phyloP scores from a whole-genome alignment of 352 stramenopile species.

The Phytopythium kandeliae region DNA sequence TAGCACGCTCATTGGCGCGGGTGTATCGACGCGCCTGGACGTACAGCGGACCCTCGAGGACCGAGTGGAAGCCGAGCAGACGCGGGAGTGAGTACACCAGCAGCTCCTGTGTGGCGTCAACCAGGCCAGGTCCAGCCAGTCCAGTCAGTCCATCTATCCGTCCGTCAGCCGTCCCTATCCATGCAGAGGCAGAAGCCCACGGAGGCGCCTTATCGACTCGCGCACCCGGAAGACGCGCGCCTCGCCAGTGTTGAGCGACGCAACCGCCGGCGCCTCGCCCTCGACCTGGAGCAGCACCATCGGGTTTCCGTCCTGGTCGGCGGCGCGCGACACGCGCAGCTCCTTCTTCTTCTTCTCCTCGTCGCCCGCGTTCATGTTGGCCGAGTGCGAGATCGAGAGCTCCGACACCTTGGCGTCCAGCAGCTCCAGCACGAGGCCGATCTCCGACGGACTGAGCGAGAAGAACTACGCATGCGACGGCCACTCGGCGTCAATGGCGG shows the following conservation, averaged over 20 bases:
- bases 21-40: no score
- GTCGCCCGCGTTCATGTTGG: constrained; percentile 67
- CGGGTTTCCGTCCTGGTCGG: constrained; percentile 41
- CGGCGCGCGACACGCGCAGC: constrained; percentile 41
- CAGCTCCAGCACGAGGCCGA: constrained; percentile 72
- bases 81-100: constrained; percentile 73
- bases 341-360: constrained; percentile 40
- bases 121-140: no score
- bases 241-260: constrained; percentile 66
- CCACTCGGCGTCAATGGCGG: constrained; percentile 5
- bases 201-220: no score
- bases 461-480: constrained; percentile 53
- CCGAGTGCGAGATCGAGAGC: constrained; percentile 67
- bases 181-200: no score
- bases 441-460: constrained; percentile 67
- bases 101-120: constrained; percentile 67
- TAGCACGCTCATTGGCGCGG: not conserved
- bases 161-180: no score
- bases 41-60: constrained; percentile 68
- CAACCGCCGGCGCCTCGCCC: constrained; percentile 41
- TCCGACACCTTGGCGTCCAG: constrained; percentile 60
- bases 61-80: constrained; percentile 71
- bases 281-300: constrained; percentile 50
- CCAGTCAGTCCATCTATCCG: no score
- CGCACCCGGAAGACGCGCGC: constrained; percentile 43